phyloP scores from a whole-genome alignment of 768 basidiomycete genomes.

The Rubroboletus satanas region DNA sequence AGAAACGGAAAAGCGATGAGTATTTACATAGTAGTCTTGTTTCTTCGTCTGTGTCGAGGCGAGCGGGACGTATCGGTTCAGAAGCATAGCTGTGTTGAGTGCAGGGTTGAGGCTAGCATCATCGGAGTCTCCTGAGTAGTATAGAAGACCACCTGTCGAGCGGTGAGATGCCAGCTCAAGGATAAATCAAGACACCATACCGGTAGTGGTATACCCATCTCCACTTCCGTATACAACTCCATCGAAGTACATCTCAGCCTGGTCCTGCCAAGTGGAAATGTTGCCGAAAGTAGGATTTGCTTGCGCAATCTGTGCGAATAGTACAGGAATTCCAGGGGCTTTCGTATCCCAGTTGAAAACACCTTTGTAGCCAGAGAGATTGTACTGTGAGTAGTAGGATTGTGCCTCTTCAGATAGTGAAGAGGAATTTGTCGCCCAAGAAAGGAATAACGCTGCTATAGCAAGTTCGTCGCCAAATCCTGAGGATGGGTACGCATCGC shows the following conservation, averaged over 20 bases:
- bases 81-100: slow-evolving; percentile 80
- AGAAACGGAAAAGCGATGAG: not conserved
- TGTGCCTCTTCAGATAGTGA: slow-evolving; percentile 61
- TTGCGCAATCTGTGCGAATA: slow-evolving; percentile 71
- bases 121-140: slow-evolving; percentile 81
- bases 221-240: slow-evolving; percentile 55
- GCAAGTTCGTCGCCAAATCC: slow-evolving; percentile 70
- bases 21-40: slow-evolving; percentile 55
- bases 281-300: slow-evolving; percentile 55
- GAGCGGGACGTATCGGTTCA: slow-evolving; percentile 71
- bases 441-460: slow-evolving; percentile 72
- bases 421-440: slow-evolving; percentile 63
- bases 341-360: slow-evolving; percentile 92
- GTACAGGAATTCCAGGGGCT: slow-evolving; percentile 67
- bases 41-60: slow-evolving; percentile 59
- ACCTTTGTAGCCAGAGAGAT: slow-evolving; percentile 46
- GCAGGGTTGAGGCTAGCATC: slow-evolving; percentile 80
- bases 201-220: slow-evolving; percentile 54
- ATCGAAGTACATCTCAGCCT: slow-evolving; percentile 78
- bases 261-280: slow-evolving; percentile 59
- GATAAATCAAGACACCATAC: slow-evolving; percentile 35
- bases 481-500: slow-evolving; percentile 65
- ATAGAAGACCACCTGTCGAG: slow-evolving; percentile 68
- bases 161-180: not conserved
- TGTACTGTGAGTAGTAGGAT: slow-evolving; percentile 53